Conservation (phyloP, 2,329 filamentous ascomycete genomes). For the Penicillium rolfsii region DNA sequence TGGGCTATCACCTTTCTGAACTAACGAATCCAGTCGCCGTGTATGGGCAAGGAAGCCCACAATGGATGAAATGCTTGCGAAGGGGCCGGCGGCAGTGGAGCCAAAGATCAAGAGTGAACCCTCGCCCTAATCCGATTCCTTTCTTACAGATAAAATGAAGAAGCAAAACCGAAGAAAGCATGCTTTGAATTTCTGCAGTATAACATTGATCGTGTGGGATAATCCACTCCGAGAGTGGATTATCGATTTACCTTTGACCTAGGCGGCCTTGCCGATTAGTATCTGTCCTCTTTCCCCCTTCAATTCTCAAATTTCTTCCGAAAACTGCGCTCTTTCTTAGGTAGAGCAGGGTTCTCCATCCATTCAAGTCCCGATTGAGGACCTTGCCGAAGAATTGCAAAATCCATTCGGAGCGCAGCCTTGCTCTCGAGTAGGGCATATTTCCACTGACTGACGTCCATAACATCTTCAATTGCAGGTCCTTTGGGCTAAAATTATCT, state of each 20-base stretch:
- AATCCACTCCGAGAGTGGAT: neutral
- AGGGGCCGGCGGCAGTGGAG: neutral
- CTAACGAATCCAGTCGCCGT: conserved; percentile 11
- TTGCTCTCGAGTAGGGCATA: too few relatives aligned
- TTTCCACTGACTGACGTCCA: too few relatives aligned
- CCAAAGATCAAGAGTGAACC: neutral
- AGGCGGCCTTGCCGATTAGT: neutral
- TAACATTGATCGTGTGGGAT: neutral
- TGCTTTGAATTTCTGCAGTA: neutral
- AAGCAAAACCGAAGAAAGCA: neutral
- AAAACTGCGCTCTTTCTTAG: neutral
- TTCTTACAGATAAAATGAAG: neutral
- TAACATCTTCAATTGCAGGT: neutral
- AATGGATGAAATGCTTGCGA: neutral
- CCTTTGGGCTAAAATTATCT: neutral
- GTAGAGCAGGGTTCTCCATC: neutral
- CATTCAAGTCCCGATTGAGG: too few relatives aligned
- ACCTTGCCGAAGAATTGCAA: too few relatives aligned
- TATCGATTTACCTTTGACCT: neutral
- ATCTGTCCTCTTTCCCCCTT: neutral
- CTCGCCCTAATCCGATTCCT: neutral
- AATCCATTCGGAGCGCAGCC: too few relatives aligned
- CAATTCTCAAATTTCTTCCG: neutral
- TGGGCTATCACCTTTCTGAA: neutral
- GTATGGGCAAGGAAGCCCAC: conserved; percentile 20